A percentile compares a stretch with the other conserved stretches of the same genome.
Conservation (phyloP, 192 early-diverging fungal genomes). For the Backusella australiensis region DNA sequence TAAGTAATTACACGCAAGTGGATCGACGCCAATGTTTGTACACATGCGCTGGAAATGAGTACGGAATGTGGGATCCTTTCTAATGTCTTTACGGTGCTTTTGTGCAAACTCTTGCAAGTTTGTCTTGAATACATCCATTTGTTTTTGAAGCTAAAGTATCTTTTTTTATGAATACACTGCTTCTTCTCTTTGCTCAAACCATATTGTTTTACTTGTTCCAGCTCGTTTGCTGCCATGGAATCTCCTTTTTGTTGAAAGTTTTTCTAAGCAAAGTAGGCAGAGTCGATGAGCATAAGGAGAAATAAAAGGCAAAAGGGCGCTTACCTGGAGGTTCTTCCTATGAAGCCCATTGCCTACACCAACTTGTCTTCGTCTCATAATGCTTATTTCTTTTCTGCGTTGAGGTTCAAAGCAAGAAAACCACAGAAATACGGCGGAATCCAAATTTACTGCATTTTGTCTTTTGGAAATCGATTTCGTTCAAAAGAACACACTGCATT, state of each 20-base stretch:
- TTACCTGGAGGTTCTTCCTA: background rate
- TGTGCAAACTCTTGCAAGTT: constrained; percentile 87
- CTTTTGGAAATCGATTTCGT: too few species aligned
- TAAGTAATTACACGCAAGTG: constrained; percentile 68
- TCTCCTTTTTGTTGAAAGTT: constrained; percentile 36
- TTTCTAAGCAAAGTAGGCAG: constrained; percentile 4
- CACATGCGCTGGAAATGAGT: constrained; percentile 94
- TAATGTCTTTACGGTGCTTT: constrained; percentile 85
- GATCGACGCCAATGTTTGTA: constrained; percentile 90
- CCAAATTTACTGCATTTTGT: too few species aligned
- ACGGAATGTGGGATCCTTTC: constrained; percentile 81
- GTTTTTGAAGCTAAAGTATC: constrained; percentile 54
- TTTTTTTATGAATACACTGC: background rate
- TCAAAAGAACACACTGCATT: too few species aligned
- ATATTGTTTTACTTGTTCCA: constrained; percentile 41
- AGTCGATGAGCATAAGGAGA: background rate
- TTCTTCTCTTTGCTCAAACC: background rate
- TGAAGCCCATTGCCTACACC: background rate
- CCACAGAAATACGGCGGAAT: too few species aligned
- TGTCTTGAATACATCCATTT: constrained; percentile 71
- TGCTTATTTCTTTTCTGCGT: background rate
- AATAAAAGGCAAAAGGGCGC: background rate
- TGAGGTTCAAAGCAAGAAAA: too few species aligned
- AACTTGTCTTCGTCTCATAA: background rate
- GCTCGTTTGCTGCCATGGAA: constrained; percentile 41